phyloP scores from a whole-genome alignment of 176 grass and related monocot species.

The sorghum (Sorghum bicolor) region DNA sequence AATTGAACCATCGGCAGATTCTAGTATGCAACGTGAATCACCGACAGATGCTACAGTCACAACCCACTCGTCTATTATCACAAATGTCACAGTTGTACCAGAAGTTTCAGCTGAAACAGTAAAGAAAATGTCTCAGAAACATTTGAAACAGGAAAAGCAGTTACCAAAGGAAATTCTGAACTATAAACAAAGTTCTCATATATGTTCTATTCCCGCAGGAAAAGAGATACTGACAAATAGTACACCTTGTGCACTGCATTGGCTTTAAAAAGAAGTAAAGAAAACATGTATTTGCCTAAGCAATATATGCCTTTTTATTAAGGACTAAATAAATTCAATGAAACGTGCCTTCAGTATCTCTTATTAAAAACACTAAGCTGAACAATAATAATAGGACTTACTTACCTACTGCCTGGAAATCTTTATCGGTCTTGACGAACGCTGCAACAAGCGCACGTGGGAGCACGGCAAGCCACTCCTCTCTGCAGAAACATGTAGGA shows the following conservation, averaged over 20 bases:
- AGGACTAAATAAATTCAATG: background rate
- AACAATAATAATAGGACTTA: constrained; percentile 1
- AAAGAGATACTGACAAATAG: background rate
- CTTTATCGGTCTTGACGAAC: constrained; percentile 98
- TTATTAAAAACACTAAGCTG: background rate
- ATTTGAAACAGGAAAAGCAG: background rate
- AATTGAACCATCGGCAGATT: constrained; percentile 78
- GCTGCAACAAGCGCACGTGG: constrained; percentile 80
- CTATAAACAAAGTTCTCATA: background rate
- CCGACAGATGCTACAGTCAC: constrained; percentile 89
- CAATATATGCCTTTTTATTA: background rate
- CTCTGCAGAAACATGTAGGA: constrained; percentile 66
- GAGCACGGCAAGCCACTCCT: constrained; percentile 92
- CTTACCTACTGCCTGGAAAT: constrained; percentile 61
- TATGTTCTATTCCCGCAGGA: background rate
- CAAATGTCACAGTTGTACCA: constrained; percentile 91
- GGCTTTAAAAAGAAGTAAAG: background rate
- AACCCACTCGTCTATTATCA: constrained; percentile 93
- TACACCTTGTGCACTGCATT: background rate
- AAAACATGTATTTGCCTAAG: background rate
- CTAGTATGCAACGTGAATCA: constrained; percentile 88
- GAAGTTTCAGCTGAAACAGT: constrained; percentile 59
- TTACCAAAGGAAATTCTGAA: background rate
- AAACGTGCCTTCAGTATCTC: background rate
- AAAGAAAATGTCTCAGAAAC: constrained; percentile 6